Percentiles rank a stretch among this genome's conserved stretches.
Conservation (phyloP, 306 rosid species). For the Astragalus membranaceus region DNA sequence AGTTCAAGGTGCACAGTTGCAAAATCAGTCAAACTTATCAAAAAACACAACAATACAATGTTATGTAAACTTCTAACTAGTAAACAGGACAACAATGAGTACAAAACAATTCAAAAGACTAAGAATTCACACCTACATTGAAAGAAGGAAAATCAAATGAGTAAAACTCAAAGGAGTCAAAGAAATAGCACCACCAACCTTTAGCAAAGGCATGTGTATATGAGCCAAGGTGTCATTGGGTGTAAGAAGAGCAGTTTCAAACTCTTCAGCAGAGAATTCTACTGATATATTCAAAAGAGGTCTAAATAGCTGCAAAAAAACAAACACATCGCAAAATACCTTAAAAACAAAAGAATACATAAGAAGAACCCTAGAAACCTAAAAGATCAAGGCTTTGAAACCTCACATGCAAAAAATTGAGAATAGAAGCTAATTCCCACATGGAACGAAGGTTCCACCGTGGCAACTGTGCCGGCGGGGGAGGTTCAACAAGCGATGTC, state of each 20-base stretch:
- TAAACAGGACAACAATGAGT: background rate
- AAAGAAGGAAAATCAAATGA: constrained; percentile 5
- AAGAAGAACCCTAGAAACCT: background rate
- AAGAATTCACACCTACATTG: constrained; percentile 7
- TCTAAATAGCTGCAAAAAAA: constrained; percentile 60
- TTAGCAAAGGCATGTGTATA: constrained; percentile 77
- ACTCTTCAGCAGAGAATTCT: constrained; percentile 90
- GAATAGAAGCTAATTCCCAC: constrained; percentile 92
- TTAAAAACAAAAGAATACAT: background rate
- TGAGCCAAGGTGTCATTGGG: constrained; percentile 86
- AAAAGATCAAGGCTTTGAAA: constrained; percentile 25
- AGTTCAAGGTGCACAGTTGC: background rate
- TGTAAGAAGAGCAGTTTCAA: constrained; percentile 77
- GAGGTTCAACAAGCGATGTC: constrained; percentile 70
- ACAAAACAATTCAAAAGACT: background rate
- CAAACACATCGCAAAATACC: background rate
- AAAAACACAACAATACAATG: background rate
- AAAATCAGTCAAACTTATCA: background rate
- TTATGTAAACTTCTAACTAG: background rate
- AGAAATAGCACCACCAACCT: constrained; percentile 57
- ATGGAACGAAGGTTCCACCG: constrained; percentile 79
- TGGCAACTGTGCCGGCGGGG: constrained; percentile 70
- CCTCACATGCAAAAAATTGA: constrained; percentile 88
- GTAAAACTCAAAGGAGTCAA: background rate
- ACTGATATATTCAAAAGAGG: constrained; percentile 62